These are phyloP conservation scores for Lachancea quebecensis DNA, from an alignment of 805 yeast genomes.

Conservation along the genomic window DNA sequence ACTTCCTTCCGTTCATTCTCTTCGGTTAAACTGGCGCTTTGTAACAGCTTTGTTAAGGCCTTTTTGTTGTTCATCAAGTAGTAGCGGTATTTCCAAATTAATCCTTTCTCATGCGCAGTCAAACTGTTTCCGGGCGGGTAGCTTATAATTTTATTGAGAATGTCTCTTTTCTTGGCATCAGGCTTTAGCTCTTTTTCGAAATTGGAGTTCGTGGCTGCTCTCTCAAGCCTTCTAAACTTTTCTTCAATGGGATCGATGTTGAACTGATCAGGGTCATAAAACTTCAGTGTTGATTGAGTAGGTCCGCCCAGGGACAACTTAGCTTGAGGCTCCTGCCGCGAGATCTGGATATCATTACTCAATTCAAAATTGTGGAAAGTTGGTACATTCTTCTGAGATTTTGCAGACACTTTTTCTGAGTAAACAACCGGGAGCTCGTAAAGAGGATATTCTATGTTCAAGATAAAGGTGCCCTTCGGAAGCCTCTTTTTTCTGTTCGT, in stretches of 20 bases:
- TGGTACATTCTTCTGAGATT: slow-evolving; percentile 29
- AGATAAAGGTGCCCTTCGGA: slow-evolving; percentile 27
- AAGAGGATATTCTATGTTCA: slow-evolving; percentile 52
- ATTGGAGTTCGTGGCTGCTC: slow-evolving; percentile 70
- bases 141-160: slow-evolving; percentile 56
- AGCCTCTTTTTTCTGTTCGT: slow-evolving; percentile 16
- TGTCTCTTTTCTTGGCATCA: slow-evolving; percentile 71
- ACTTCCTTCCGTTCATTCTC: slow-evolving; percentile 75
- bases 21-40: slow-evolving; percentile 84
- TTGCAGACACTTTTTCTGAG: slow-evolving; percentile 45
- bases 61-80: slow-evolving; percentile 62
- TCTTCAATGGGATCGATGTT: slow-evolving; percentile 78
- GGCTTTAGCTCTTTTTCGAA: slow-evolving; percentile 85
- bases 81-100: slow-evolving; percentile 87
- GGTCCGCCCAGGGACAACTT: slow-evolving; percentile 24
- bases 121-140: slow-evolving; percentile 82
- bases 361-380: slow-evolving; percentile 43
- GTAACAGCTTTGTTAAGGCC: slow-evolving; percentile 73
- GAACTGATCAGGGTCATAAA: slow-evolving; percentile 65
- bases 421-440: slow-evolving; percentile 70
- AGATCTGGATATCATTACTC: slow-evolving; percentile 23
- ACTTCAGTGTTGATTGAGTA: slow-evolving; percentile 31
- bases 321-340: slow-evolving; percentile 28
- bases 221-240: slow-evolving; percentile 76
- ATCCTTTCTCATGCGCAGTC: slow-evolving; percentile 73